phyloP scores from a whole-genome alignment of 177 flowering plant genomes.

The Telopea speciosissima region DNA sequence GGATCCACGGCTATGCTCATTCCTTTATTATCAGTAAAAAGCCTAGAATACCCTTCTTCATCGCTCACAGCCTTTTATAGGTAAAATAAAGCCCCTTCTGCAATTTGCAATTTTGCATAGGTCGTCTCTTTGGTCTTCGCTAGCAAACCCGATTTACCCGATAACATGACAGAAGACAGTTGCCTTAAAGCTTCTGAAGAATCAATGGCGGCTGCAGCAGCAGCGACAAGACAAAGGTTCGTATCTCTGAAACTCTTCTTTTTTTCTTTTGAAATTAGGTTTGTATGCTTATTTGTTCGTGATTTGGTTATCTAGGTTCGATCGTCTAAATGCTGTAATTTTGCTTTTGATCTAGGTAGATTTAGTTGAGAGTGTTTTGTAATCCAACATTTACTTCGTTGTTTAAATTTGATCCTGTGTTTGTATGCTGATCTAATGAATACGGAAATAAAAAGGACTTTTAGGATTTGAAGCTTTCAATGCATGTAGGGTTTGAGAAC shows the following conservation, averaged over 20 bases:
- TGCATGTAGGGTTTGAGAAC: not conserved
- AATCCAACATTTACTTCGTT: not conserved
- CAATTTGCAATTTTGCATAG: too few relatives aligned
- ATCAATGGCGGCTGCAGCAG: conserved; percentile 6
- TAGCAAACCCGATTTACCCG: too few relatives aligned
- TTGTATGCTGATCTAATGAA: not conserved
- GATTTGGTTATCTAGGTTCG: not conserved
- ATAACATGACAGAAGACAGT: conserved; percentile 18
- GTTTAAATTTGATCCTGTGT: not conserved
- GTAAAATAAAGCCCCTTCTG: too few relatives aligned
- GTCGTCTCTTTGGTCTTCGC: too few relatives aligned
- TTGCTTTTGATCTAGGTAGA: conserved; percentile 6
- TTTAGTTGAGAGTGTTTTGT: not conserved
- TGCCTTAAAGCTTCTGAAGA: conserved; percentile 18
- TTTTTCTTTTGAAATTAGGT: too few relatives aligned
- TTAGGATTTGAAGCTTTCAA: too few relatives aligned
- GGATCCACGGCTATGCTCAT: too few relatives aligned
- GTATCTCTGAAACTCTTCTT: not conserved
- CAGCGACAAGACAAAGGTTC: conserved; percentile 18
- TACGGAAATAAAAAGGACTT: not conserved
- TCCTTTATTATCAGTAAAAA: too few relatives aligned
- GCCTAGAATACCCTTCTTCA: too few relatives aligned
- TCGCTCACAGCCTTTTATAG: too few relatives aligned
- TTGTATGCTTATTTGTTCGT: not conserved
- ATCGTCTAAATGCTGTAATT: not conserved